Evolutionary conservation across 2,329 filamentous ascomycete species (phyloP).

Genomic region (Epichloe sylvatica): DNA sequence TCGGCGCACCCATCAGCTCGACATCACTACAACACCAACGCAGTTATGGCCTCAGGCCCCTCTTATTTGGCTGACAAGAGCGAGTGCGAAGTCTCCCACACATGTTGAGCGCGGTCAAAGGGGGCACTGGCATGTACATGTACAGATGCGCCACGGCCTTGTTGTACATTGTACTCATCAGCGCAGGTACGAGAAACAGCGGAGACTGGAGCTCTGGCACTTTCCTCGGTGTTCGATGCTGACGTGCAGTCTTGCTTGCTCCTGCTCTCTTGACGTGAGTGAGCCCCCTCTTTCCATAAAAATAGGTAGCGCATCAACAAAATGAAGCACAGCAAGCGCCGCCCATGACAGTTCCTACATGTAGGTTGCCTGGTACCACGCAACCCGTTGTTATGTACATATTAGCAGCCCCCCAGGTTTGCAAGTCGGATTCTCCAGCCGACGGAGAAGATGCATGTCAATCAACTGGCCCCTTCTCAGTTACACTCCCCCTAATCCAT

Average conservation of each 20-base stretch:
- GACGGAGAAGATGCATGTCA: background rate
- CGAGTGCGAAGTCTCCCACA: background rate
- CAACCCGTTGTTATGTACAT: background rate
- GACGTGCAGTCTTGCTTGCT: background rate
- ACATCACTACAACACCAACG: conserved; percentile 8
- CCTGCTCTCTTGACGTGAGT: background rate
- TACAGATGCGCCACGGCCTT: background rate
- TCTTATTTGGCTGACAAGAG: too few species aligned
- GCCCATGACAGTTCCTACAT: background rate
- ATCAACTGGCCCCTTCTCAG: background rate
- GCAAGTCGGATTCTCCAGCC: background rate
- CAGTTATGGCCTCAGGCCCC: too few species aligned
- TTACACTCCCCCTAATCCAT: background rate
- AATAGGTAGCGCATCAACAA: too few species aligned
- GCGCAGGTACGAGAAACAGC: background rate
- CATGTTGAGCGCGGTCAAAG: background rate
- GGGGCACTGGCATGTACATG: background rate
- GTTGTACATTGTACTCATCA: background rate
- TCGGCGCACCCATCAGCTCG: conserved; percentile 19
- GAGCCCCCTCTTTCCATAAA: background rate
- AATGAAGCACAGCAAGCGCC: background rate
- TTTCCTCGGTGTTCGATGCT: background rate
- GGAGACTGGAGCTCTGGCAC: background rate
- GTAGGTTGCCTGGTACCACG: background rate
- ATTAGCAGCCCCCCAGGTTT: background rate